phyloP scores from a whole-genome alignment of 768 basidiomycete species.

The Russula foetens region DNA sequence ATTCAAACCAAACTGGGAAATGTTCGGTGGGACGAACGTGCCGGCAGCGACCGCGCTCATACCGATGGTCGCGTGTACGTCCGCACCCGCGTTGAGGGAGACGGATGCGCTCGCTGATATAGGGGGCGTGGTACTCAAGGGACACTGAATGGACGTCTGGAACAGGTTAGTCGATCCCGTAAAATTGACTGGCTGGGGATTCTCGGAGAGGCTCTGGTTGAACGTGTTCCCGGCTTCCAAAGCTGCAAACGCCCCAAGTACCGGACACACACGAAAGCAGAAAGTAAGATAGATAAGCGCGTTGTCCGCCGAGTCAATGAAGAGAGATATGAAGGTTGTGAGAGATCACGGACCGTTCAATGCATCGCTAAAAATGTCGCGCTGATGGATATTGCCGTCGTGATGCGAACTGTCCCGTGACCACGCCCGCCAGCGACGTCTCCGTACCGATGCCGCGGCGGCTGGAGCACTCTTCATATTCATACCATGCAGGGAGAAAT shows the following conservation, averaged over 20 bases:
- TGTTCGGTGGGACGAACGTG: not conserved
- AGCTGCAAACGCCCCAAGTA: not conserved
- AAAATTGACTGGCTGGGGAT: not conserved
- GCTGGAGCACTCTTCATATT: not conserved
- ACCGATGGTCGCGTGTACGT: not conserved
- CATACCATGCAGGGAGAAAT: not conserved
- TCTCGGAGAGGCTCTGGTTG: not conserved
- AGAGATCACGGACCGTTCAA: not conserved
- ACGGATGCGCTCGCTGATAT: not conserved
- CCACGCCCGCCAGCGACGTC: not conserved
- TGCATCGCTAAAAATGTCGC: not conserved
- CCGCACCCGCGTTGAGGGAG: not conserved
- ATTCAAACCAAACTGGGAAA: slow-evolving; percentile 2
- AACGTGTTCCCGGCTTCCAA: not conserved
- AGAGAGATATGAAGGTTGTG: not conserved
- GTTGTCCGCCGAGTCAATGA: not conserved
- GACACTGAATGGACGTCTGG: not conserved
- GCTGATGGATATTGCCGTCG: not conserved
- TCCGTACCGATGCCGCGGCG: no score
- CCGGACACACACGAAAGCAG: not conserved
- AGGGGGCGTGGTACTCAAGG: not conserved
- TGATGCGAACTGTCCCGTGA: not conserved
- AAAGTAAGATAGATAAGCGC: not conserved
- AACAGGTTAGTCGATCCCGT: not conserved
- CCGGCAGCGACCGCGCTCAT: slow-evolving; percentile 6